Evolutionary conservation across 2,329 filamentous ascomycete genomes (phyloP).

Genomic region (Paraconiothyrium brasiliense): DNA sequence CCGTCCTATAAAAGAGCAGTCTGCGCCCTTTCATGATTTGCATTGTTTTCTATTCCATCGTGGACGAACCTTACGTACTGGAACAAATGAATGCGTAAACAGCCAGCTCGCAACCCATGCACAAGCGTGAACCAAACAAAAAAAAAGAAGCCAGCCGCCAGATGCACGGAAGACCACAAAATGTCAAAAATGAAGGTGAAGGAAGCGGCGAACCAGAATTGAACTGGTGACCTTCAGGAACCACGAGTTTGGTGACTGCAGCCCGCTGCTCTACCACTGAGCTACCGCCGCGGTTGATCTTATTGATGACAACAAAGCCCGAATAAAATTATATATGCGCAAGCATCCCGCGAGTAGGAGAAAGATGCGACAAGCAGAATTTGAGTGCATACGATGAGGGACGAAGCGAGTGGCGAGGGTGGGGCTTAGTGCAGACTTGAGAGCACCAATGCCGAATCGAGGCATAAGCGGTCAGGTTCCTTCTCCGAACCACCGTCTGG

Average conservation of each 20-base stretch:
- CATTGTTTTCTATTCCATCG: too few relatives aligned
- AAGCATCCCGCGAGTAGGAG: not conserved
- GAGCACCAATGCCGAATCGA: not conserved
- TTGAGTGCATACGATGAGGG: not conserved
- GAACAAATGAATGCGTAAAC: too few relatives aligned
- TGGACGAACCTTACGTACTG: too few relatives aligned
- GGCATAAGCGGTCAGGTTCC: not conserved
- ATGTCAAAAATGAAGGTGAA: slow-evolving; percentile 1
- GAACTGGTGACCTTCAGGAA: slow-evolving; percentile 21
- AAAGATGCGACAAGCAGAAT: not conserved
- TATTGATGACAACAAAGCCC: not conserved
- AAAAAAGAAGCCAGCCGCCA: not conserved
- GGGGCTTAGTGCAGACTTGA: not conserved
- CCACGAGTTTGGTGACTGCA: slow-evolving; percentile 14
- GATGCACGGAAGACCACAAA: too few relatives aligned
- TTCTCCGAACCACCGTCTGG: too few relatives aligned
- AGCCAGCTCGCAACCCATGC: too few relatives aligned
- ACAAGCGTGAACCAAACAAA: not conserved
- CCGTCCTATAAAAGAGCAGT: not conserved
- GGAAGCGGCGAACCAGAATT: slow-evolving; percentile 20
- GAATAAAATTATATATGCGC: slow-evolving; percentile 1
- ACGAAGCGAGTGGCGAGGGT: not conserved
- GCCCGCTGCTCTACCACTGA: slow-evolving; percentile 21
- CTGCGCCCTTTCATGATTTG: not conserved
- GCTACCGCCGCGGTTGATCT: slow-evolving; percentile 14